Conservation (phyloP, 768 basidiomycete genomes). For the Tylopilus subfusipes region DNA sequence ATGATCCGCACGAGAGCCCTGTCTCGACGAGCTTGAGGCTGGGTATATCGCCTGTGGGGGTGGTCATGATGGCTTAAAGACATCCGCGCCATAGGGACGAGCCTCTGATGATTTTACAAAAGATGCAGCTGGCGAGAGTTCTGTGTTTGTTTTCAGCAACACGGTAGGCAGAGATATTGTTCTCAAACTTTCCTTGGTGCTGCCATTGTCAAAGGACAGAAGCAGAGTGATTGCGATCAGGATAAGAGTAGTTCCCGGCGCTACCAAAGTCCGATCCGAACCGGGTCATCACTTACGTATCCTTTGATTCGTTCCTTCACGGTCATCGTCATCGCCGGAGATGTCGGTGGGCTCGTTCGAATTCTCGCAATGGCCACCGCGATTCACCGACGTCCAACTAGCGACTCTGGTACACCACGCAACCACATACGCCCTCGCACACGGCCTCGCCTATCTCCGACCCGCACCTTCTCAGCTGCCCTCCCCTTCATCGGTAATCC, state of each 20-base stretch:
- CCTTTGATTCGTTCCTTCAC: no score
- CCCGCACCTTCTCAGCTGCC: constrained; percentile 42
- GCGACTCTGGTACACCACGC: constrained; percentile 60
- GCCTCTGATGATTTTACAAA: constrained; percentile 96
- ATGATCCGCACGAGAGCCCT: constrained; percentile 52
- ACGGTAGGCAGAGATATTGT: rapidly evolving
- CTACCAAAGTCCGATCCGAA: background rate
- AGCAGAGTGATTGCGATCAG: background rate
- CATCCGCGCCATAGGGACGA: background rate
- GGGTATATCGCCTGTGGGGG: constrained; percentile 79
- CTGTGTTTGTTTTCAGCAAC: constrained; percentile 31
- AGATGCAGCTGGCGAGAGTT: constrained; percentile 67
- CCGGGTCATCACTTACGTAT: no score
- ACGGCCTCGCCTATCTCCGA: constrained; percentile 82
- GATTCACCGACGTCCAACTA: constrained; percentile 54
- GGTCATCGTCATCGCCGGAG: background rate
- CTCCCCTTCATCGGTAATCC: constrained; percentile 69
- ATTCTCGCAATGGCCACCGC: constrained; percentile 73
- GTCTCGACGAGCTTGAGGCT: constrained; percentile 83
- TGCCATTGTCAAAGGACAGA: constrained; percentile 2
- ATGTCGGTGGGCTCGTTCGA: constrained; percentile 41
- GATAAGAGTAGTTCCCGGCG: background rate
- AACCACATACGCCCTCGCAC: constrained; percentile 79
- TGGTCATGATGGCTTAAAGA: background rate
- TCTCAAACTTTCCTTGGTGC: constrained; percentile 22